Evolutionary conservation across 345 rosid species (phyloP), one percentile per base, ranked within the genome.

Genomic region (Bruguiera gymnorhiza): DNA sequence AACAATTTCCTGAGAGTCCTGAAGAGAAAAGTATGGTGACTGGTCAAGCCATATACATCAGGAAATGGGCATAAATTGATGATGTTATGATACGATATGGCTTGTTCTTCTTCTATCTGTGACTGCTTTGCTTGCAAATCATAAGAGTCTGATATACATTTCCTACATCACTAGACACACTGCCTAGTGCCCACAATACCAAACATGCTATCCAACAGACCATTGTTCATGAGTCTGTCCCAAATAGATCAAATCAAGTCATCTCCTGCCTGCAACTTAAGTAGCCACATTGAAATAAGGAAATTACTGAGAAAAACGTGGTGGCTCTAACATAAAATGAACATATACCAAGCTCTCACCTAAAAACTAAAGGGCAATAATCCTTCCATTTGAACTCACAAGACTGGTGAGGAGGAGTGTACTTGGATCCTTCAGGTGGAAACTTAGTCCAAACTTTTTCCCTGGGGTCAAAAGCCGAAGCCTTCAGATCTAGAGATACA

Each of bases 381-480:
- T 95, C 99, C 78, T 95, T 95, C 99, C 99, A 95, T 76, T 71
- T 92, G 76, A 95, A 95, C 68, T 95, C 99, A 48, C 80, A 76
- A 48, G 97, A 95, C 78, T 82, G 92, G 78, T 95, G 99, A 57
- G 98, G 98, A 43, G 99, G 98, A 67, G 99, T 95, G 73, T 92
- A 79, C 68, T 95, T 95, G 43, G 98, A 87, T 61, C 99, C 99
- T 79, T 85, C 97, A 3, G 98, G 77, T 7, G 98, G 99, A 75
- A 96, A 96, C 60, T 83, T 90, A 6, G 99, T 96, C 99, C 99
- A 96, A 32, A 95, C 86, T 81, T 95, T 92, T 66, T 95, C 98
- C 79, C 66, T 90, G 6, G 99, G 99, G 79, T 95, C 97, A 39
- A 95, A 95, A 62, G 89, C 96, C 0, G 99, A 90, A 66, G 99